These are phyloP conservation scores for Fraxinus quadrangulata DNA, from an alignment of 257 asterid genomes.

Conservation along the genomic window DNA sequence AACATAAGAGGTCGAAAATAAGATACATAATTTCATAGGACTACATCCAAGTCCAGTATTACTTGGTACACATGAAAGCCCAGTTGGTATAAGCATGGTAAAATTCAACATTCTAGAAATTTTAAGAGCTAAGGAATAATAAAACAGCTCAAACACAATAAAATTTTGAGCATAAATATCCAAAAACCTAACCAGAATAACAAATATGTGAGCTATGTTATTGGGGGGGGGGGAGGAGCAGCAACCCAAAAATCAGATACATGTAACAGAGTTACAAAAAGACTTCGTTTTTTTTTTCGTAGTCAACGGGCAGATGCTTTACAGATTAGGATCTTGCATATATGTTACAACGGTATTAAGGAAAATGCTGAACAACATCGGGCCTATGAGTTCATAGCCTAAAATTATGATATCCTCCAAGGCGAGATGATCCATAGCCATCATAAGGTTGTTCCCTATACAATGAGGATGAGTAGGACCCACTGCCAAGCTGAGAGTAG, in stretches of 20 bases:
- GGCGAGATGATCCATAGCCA: conserved; percentile 63
- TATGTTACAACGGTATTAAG: not conserved
- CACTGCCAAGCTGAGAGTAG: conserved; percentile 53
- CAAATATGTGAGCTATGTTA: not conserved
- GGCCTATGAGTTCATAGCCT: conserved; percentile 41
- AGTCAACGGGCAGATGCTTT: conserved; percentile 26
- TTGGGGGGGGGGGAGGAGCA: not conserved
- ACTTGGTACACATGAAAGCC: not conserved
- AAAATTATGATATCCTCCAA: conserved; percentile 64
- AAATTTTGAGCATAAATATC: not conserved
- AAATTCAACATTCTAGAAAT: not conserved
- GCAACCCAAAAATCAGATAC: conserved; percentile 11
- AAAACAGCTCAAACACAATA: not conserved
- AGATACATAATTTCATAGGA: too few relatives aligned
- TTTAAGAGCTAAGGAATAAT: not conserved
- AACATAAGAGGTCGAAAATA: too few relatives aligned
- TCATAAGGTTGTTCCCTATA: conserved; percentile 52
- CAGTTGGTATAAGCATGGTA: too few relatives aligned
- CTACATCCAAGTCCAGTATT: too few relatives aligned
- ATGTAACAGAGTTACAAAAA: conserved; percentile 24
- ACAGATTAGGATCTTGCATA: conserved; percentile 24
- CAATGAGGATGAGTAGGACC: conserved; percentile 55
- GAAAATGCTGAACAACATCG: not conserved
- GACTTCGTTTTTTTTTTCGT: not conserved
- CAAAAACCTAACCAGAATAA: not conserved